phyloP scores from a whole-genome alignment of 495 filamentous ascomycete species.

The Aspergillus kassunensis region DNA sequence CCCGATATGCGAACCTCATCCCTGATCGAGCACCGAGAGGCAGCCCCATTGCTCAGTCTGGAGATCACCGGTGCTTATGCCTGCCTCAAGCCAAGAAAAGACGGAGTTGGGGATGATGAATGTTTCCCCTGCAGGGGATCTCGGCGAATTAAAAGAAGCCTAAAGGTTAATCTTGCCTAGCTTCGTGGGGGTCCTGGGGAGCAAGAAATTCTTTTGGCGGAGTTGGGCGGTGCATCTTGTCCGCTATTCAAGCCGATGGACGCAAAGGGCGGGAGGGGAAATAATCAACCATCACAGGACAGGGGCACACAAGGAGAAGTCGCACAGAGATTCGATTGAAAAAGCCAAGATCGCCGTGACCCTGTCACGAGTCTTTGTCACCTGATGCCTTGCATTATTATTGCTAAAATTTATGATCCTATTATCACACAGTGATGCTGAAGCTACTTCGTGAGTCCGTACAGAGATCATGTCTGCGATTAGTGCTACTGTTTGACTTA shows the following conservation, averaged over 20 bases:
- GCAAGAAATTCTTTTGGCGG: background rate
- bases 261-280: conserved; percentile 1
- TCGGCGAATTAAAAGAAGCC: conserved; percentile 11
- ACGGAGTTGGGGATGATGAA: too few species aligned
- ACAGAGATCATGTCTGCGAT: too few species aligned
- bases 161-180: conserved; percentile 6
- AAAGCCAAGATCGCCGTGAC: conserved; percentile 8
- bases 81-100: too few species aligned
- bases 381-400: conserved; percentile 12
- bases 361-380: conserved; percentile 15
- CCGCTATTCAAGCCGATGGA: background rate
- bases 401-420: conserved; percentile 2
- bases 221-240: background rate
- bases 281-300: too few species aligned
- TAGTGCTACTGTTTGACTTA: too few species aligned
- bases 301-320: background rate
- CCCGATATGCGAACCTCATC: too few species aligned
- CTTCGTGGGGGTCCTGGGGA: too few species aligned
- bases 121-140: conserved; percentile 10
- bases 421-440: too few species aligned
- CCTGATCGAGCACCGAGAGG: background rate
- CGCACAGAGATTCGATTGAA: background rate
- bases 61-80: conserved; percentile 2
- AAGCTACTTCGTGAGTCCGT: too few species aligned
- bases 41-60: background rate